Evolutionary conservation across 208 protist genomes (phyloP).

Genomic region (Crithidia sp.): DNA sequence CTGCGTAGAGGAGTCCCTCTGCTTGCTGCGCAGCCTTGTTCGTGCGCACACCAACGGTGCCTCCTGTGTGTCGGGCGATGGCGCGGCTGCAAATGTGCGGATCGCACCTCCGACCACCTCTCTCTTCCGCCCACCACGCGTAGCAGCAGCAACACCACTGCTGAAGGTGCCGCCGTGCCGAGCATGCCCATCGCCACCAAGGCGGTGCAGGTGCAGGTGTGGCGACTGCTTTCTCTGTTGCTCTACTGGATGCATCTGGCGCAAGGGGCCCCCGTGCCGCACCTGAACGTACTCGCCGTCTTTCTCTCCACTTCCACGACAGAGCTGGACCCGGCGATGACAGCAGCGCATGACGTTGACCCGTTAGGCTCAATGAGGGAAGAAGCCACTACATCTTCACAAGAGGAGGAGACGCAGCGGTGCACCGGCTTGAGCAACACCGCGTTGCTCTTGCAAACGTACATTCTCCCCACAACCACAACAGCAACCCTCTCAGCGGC

Average conservation of each 20-base stretch:
- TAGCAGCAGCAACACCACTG: neutral
- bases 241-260: conserved; percentile 34
- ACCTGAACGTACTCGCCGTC: conserved; percentile 9
- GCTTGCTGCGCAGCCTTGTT: conserved; percentile 11
- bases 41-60: conserved; percentile 1
- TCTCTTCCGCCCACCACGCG: too few species aligned
- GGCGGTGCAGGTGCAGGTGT: conserved; percentile 24
- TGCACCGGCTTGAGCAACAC: conserved; percentile 35
- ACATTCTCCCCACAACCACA: neutral
- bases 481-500: neutral
- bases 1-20: conserved; percentile 22
- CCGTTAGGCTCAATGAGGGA: neutral
- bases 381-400: too few species aligned
- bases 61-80: neutral
- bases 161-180: neutral
- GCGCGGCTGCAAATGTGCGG: neutral
- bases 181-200: neutral
- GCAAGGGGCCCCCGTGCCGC: conserved; percentile 12
- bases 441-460: conserved; percentile 15
- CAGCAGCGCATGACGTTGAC: neutral
- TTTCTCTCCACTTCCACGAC: conserved; percentile 25
- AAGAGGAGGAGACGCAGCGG: conserved; percentile 4
- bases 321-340: conserved; percentile 3
- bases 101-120: too few species aligned
- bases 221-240: conserved; percentile 27